These are phyloP conservation scores for Pythium coloratum DNA, from an alignment of 352 stramenopile genomes.

Conservation along the genomic window DNA sequence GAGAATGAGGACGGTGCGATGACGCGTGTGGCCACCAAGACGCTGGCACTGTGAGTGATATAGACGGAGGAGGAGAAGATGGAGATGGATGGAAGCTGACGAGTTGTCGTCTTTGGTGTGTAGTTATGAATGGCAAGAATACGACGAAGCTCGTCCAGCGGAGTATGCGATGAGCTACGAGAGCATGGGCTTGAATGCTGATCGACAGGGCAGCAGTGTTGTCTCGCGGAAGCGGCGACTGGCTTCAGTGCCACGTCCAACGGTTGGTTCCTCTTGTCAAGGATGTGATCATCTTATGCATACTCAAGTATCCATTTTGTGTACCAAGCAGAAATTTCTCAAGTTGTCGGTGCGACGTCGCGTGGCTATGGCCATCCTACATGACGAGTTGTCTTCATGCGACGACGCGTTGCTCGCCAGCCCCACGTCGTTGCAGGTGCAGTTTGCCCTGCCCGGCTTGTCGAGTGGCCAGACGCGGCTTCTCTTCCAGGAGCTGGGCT, in stretches of 20 bases:
- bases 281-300: background rate
- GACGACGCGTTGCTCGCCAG: background rate
- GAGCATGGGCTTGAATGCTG: background rate
- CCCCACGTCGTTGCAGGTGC: conserved; percentile 5
- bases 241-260: conserved; percentile 1
- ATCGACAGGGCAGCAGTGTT: background rate
- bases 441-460: conserved; percentile 22
- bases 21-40: conserved; percentile 6
- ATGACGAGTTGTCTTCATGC: background rate
- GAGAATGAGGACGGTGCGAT: conserved; percentile 3
- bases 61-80: no score
- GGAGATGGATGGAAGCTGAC: background rate
- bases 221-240: conserved; percentile 20
- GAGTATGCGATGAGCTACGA: background rate
- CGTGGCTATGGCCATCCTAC: background rate
- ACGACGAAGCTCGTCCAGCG: background rate
- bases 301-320: background rate
- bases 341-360: conserved; percentile 1
- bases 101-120: background rate
- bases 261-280: conserved; percentile 12
- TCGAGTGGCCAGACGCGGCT: conserved; percentile 19
- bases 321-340: conserved; percentile 14
- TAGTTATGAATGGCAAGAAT: background rate
- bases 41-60: background rate
- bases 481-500: conserved; percentile 16